Conservation (phyloP, 495 filamentous ascomycete genomes). For the Amniculicola lignicola region DNA sequence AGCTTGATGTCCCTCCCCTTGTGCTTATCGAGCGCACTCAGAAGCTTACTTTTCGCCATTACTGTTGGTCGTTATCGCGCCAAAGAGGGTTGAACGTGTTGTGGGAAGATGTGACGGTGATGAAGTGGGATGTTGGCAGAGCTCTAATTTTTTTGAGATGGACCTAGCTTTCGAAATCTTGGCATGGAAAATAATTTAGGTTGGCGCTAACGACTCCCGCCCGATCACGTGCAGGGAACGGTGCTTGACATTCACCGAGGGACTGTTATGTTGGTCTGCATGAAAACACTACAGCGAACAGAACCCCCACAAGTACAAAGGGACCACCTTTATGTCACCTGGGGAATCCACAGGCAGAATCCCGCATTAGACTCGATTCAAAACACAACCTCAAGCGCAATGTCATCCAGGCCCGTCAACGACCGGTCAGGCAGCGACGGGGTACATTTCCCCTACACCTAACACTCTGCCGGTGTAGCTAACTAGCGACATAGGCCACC, state of each 20-base stretch:
- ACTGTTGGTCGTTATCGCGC: background rate
- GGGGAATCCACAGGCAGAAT: too few species aligned
- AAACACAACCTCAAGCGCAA: too few species aligned
- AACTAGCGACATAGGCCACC: background rate
- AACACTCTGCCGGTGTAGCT: background rate
- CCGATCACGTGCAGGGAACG: too few species aligned
- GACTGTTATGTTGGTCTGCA: too few species aligned
- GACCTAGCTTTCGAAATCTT: conserved; percentile 24
- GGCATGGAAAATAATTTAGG: conserved; percentile 15
- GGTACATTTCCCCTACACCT: background rate
- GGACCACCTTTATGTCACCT: too few species aligned
- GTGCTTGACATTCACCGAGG: too few species aligned
- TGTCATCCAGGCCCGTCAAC: too few species aligned
- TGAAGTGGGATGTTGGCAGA: background rate
- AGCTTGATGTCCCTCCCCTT: conserved; percentile 65
- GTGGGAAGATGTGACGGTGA: background rate
- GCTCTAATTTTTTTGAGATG: background rate
- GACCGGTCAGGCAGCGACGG: too few species aligned
- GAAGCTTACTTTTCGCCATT: conserved; percentile 39
- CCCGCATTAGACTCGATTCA: too few species aligned
- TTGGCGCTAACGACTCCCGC: too few species aligned
- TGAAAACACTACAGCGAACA: too few species aligned
- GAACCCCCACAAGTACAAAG: too few species aligned
- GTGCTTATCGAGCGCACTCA: conserved; percentile 35
- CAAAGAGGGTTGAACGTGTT: background rate